Evolutionary conservation across 2,329 filamentous ascomycete species (phyloP).

Genomic region (Sporothrix humicola): DNA sequence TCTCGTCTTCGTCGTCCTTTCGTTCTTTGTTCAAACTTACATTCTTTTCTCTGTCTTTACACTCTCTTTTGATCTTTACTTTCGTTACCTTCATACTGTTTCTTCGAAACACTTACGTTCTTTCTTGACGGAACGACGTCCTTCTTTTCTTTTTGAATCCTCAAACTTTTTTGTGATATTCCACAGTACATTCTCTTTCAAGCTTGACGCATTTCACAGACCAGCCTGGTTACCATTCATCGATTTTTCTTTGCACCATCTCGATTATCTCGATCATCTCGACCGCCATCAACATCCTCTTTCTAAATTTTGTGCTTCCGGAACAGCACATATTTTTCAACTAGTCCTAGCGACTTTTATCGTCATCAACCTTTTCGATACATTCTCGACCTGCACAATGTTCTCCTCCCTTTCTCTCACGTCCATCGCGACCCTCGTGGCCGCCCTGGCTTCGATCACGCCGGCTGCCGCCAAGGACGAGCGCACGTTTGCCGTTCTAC

Average conservation of each 20-base stretch:
- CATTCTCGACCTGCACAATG: constrained; percentile 23
- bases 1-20: neutral
- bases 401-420: constrained; percentile 26
- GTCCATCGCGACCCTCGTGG: constrained; percentile 34
- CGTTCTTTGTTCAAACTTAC: constrained; percentile 15
- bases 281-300: neutral
- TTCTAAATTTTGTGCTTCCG: constrained; percentile 18
- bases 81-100: neutral
- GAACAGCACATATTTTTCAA: constrained; percentile 10
- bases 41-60: neutral
- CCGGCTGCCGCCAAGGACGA: constrained; percentile 49
- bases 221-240: constrained; percentile 15
- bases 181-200: neutral
- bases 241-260: neutral
- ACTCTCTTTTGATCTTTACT: constrained; percentile 4
- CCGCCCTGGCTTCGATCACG: constrained; percentile 45
- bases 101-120: constrained; percentile 12
- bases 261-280: neutral
- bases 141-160: neutral
- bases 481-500: constrained; percentile 70
- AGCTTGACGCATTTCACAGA: constrained; percentile 22
- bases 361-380: neutral
- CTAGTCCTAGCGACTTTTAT: neutral
- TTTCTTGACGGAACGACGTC: constrained; percentile 25
- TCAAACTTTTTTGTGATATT: neutral